phyloP scores from a whole-genome alignment of 1,284 basidiomycete species.

The Cerrena zonata region DNA sequence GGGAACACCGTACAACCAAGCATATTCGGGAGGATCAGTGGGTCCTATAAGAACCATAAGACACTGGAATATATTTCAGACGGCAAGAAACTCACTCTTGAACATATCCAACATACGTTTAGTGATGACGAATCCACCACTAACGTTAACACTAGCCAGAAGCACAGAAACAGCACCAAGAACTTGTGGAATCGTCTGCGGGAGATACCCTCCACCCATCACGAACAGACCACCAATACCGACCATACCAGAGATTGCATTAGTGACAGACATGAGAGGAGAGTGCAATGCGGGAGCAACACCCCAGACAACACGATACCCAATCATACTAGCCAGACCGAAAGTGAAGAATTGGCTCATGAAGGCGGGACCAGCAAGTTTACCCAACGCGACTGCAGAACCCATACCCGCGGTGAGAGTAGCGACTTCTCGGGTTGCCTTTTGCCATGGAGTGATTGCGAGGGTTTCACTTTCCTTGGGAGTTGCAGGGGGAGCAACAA shows the following conservation, averaged over 20 bases:
- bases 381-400: conserved; percentile 64
- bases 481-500: conserved; percentile 42
- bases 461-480: conserved; percentile 45
- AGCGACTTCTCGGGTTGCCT: conserved; percentile 66
- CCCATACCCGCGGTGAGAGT: conserved; percentile 72
- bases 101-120: conserved; percentile 89
- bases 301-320: conserved; percentile 83
- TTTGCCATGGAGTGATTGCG: conserved; percentile 79
- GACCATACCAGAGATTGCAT: conserved; percentile 77
- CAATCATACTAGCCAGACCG: conserved; percentile 74
- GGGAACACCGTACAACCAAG: conserved; percentile 73
- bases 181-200: conserved; percentile 70
- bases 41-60: conserved; percentile 40
- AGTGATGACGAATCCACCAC: conserved; percentile 78
- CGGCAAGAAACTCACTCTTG: conserved; percentile 48
- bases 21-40: conserved; percentile 80
- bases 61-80: conserved; percentile 1
- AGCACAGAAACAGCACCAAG: conserved; percentile 77
- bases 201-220: conserved; percentile 82
- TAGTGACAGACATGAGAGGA: conserved; percentile 80
- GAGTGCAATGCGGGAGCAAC: conserved; percentile 80
- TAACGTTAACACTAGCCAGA: conserved; percentile 77
- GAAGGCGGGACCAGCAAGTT: conserved; percentile 70
- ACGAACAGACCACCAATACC: conserved; percentile 81
- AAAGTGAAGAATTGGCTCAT: conserved; percentile 84